Percentiles rank a stretch among this genome's conserved stretches.
Conservation (phyloP, 352 stramenopile genomes). For the Pythium aphanidermatum region DNA sequence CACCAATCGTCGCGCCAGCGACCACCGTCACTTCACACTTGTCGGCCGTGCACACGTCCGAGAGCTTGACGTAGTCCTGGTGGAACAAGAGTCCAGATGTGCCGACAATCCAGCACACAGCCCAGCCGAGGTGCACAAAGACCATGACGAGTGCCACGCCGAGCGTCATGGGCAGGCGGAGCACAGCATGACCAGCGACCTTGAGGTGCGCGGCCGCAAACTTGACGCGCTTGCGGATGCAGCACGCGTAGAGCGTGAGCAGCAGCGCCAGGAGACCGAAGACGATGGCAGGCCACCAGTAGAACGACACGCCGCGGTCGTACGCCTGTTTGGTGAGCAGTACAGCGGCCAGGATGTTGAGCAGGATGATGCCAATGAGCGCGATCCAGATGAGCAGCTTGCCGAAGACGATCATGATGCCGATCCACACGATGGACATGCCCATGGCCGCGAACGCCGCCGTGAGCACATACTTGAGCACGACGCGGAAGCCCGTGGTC, state of each 20-base stretch:
- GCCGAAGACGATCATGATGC: conserved; percentile 49
- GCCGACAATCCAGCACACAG: conserved; percentile 78
- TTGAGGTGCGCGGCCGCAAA: conserved; percentile 90
- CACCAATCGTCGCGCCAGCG: conserved; percentile 44
- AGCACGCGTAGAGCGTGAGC: conserved; percentile 51
- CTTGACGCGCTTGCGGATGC: conserved; percentile 82
- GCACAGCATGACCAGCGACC: conserved; percentile 82
- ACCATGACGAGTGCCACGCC: conserved; percentile 78
- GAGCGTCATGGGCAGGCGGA: conserved; percentile 80
- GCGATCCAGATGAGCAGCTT: conserved; percentile 48
- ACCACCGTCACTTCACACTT: conserved; percentile 45
- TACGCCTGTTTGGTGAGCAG: conserved; percentile 68
- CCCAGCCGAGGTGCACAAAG: conserved; percentile 84
- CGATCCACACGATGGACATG: conserved; percentile 72
- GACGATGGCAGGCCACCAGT: conserved; percentile 56
- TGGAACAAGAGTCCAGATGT: conserved; percentile 80
- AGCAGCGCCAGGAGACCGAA: conserved; percentile 30
- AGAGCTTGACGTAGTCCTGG: conserved; percentile 58
- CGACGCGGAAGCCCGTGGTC: conserved; percentile 44
- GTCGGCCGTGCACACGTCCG: conserved; percentile 35
- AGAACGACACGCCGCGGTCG: conserved; percentile 42
- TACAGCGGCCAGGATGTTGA: conserved; percentile 46
- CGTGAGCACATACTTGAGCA: conserved; percentile 48
- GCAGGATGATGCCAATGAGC: conserved; percentile 38
- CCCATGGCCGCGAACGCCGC: conserved; percentile 48